A percentile compares a stretch with the other conserved stretches of the same genome.
phyloP scores from a whole-genome alignment of 108 stramenopile genomes.

The Skeletonema grethae region DNA sequence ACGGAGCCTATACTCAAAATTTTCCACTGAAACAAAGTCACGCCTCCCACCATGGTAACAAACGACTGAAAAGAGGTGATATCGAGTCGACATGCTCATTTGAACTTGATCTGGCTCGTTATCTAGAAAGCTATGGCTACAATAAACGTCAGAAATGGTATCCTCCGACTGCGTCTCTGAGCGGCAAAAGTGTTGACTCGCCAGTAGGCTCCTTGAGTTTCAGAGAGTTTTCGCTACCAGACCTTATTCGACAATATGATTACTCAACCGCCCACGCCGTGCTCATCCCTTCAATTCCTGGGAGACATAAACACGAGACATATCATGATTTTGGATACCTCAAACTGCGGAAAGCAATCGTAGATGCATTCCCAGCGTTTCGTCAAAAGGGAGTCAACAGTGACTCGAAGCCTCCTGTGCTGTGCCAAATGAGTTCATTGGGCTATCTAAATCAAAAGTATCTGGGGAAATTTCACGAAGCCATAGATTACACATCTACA shows the following conservation, averaged over 20 bases:
- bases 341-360: slow-evolving; percentile 54
- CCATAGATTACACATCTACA: slow-evolving; percentile 45
- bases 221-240: slow-evolving; percentile 24
- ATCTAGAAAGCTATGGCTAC: slow-evolving; percentile 68
- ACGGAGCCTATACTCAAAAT: slow-evolving; percentile 73
- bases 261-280: slow-evolving; percentile 67
- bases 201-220: slow-evolving; percentile 18
- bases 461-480: slow-evolving; percentile 46
- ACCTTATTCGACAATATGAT: slow-evolving; percentile 61
- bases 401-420: slow-evolving; percentile 30
- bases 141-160: slow-evolving; percentile 41
- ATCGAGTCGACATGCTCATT: slow-evolving; percentile 38
- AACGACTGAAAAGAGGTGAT: slow-evolving; percentile 15
- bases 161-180: background rate
- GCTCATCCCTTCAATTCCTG: slow-evolving; percentile 76
- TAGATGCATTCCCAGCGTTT: slow-evolving; percentile 10
- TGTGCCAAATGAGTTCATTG: slow-evolving; percentile 80
- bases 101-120: slow-evolving; percentile 66
- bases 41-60: background rate
- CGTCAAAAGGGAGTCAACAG: background rate
- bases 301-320: slow-evolving; percentile 40
- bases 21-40: slow-evolving; percentile 57
- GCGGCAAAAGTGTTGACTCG: background rate
- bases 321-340: slow-evolving; percentile 51
- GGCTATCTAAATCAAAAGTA: slow-evolving; percentile 65